Evolutionary conservation across 768 basidiomycete species (phyloP).

Genomic region (Coprinopsis strossmayeri): DNA sequence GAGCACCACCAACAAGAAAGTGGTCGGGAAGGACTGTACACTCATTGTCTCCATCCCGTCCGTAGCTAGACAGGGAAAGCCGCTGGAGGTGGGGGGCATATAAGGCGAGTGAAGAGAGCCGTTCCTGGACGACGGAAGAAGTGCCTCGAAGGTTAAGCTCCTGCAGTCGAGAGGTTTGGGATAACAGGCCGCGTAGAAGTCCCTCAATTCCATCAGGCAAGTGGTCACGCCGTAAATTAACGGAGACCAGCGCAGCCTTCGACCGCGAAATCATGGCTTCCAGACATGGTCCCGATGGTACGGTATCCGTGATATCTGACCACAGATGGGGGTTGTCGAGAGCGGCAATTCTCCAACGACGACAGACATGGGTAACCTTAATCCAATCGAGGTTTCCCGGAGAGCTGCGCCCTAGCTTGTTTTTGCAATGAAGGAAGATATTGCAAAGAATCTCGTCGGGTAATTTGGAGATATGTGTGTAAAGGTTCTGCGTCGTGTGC

Average conservation of each 20-base stretch:
- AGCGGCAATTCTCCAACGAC: background rate
- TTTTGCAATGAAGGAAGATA: no score
- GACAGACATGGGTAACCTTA: background rate
- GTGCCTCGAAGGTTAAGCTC: no score
- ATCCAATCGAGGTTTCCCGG: background rate
- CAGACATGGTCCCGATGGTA: background rate
- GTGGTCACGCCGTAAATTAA: no score
- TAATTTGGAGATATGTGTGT: background rate
- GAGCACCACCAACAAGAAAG: constrained; percentile 1
- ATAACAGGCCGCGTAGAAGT: no score
- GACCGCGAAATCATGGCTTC: background rate
- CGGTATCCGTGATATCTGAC: background rate
- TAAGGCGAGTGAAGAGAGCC: no score
- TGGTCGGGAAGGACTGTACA: background rate
- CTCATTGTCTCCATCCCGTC: no score
- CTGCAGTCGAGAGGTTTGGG: no score
- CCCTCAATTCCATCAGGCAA: no score
- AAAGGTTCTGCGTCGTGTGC: background rate
- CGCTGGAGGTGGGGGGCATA: no score
- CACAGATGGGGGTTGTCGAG: background rate
- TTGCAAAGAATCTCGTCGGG: background rate
- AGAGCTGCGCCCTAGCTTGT: no score
- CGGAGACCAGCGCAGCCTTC: background rate
- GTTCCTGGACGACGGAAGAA: no score
- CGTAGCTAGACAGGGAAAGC: no score